These are phyloP conservation scores for Globisporangium okanoganense DNA, from an alignment of 352 stramenopile species.

Conservation along the genomic window DNA sequence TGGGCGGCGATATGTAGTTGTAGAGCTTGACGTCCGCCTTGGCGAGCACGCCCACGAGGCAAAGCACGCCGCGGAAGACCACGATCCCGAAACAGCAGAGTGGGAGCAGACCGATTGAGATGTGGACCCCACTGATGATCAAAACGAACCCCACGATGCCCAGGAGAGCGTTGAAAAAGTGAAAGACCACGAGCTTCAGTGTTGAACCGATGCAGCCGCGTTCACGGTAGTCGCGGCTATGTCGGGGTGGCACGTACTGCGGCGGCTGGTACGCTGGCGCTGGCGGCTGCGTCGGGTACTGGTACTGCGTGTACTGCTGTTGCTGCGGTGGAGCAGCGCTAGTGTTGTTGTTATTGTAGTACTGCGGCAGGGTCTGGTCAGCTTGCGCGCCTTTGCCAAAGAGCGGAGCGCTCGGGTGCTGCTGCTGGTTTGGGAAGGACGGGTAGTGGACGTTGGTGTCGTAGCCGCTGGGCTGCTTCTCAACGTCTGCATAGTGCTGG, in stretches of 20 bases:
- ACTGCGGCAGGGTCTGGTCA: conserved; percentile 2
- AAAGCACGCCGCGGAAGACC: conserved; percentile 50
- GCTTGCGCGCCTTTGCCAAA: neutral
- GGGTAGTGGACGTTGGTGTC: conserved; percentile 9
- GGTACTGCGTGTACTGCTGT: conserved; percentile 8
- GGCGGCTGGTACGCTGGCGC: conserved; percentile 11
- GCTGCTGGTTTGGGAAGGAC: conserved; percentile 7
- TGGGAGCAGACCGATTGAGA: conserved; percentile 42
- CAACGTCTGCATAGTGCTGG: neutral
- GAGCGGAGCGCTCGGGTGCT: neutral
- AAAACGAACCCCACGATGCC: conserved; percentile 43
- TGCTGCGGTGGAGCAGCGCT: neutral
- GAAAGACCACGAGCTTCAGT: conserved; percentile 54
- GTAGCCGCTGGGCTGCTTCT: conserved; percentile 10
- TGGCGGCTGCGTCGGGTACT: conserved; percentile 16
- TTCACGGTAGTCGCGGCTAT: conserved; percentile 20
- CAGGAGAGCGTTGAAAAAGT: conserved; percentile 56
- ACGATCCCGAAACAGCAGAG: conserved; percentile 63
- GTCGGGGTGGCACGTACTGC: conserved; percentile 18
- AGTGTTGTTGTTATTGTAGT: conserved; percentile 10
- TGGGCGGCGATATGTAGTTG: conserved; percentile 47
- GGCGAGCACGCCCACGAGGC: conserved; percentile 40
- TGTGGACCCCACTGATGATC: conserved; percentile 35
- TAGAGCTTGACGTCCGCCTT: conserved; percentile 57
- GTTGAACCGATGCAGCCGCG: conserved; percentile 34